phyloP scores from a whole-genome alignment of 208 protist genomes.

The Tritrichomonas foetus region DNA sequence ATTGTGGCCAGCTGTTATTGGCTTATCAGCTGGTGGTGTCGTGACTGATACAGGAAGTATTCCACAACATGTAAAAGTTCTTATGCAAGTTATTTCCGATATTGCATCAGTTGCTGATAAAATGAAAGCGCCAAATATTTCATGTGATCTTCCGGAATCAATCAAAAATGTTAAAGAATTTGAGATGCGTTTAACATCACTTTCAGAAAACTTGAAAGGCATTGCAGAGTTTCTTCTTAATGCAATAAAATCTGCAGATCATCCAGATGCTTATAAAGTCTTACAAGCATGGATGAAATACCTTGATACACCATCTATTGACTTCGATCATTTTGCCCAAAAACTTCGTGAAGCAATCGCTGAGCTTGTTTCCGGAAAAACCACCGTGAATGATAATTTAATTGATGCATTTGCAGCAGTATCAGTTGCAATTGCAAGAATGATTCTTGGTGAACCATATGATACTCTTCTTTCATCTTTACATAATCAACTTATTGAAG shows the following conservation, averaged over 20 bases:
- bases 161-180: neutral
- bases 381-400: neutral
- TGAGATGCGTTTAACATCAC: neutral
- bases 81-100: neutral
- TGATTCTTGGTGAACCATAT: neutral
- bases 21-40: neutral
- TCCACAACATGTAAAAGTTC: neutral
- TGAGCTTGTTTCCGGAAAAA: neutral
- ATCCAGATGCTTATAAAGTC: neutral
- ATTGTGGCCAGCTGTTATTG: neutral
- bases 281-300: neutral
- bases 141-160: neutral
- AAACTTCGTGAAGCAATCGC: neutral
- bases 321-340: neutral
- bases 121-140: neutral
- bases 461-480: neutral
- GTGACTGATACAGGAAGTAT: neutral
- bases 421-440: neutral
- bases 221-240: neutral
- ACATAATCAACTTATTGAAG: neutral
- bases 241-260: neutral
- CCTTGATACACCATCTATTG: neutral
- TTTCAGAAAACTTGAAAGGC: neutral
- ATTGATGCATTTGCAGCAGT: neutral
- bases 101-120: neutral